These are phyloP conservation scores for Mitragyna speciosa DNA, from an alignment of 257 asterid species.

Conservation along the genomic window DNA sequence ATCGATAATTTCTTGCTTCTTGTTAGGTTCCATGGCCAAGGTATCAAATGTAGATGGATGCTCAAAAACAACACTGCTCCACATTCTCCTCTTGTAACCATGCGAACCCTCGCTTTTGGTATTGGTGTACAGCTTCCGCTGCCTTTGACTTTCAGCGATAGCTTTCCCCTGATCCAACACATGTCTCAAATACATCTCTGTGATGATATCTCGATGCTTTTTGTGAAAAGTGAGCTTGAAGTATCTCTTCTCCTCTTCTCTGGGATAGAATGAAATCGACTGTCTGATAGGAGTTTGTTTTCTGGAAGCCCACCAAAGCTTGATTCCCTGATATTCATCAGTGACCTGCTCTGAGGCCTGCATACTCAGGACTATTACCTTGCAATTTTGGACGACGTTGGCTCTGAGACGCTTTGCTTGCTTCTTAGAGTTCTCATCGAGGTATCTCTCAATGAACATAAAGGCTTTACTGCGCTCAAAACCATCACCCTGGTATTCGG, in stretches of 20 bases:
- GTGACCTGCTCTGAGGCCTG: too few relatives aligned
- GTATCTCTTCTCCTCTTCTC: slow-evolving; percentile 37
- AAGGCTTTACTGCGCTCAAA: slow-evolving; percentile 47
- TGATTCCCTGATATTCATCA: too few relatives aligned
- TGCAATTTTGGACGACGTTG: too few relatives aligned
- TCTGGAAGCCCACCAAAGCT: slow-evolving; percentile 21
- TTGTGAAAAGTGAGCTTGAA: slow-evolving; percentile 54
- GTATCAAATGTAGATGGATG: slow-evolving; percentile 54
- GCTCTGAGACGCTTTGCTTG: too few relatives aligned
- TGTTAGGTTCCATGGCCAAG: slow-evolving; percentile 50
- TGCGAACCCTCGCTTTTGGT: slow-evolving; percentile 25
- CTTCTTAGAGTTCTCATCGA: too few relatives aligned
- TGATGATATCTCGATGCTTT: slow-evolving; percentile 25
- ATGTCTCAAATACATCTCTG: slow-evolving; percentile 35
- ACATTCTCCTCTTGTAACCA: slow-evolving; percentile 32
- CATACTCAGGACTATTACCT: too few relatives aligned
- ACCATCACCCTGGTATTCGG: slow-evolving; percentile 16
- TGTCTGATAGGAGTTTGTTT: background rate
- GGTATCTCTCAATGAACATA: slow-evolving; percentile 24
- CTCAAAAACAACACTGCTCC: slow-evolving; percentile 56
- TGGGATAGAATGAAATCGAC: slow-evolving; percentile 27
- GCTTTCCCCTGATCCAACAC: slow-evolving; percentile 52
- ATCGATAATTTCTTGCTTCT: slow-evolving; percentile 44
- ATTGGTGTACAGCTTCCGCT: slow-evolving; percentile 48
- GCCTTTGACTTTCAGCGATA: slow-evolving; percentile 40